Evolutionary conservation across 2,329 filamentous ascomycete species (phyloP).

Genomic region (Scytalidium lignicola): DNA sequence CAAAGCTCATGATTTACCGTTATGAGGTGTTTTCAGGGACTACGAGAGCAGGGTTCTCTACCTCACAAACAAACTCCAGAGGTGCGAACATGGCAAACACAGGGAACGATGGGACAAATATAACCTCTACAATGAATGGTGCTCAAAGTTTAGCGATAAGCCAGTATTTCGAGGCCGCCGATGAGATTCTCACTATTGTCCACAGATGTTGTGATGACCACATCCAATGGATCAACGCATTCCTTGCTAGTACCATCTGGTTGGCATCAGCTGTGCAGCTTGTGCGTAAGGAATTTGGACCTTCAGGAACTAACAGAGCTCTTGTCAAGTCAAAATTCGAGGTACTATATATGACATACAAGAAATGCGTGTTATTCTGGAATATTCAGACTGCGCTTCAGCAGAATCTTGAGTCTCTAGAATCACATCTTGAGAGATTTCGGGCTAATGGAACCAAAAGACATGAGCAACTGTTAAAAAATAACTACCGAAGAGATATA

Average conservation of each 20-base stretch:
- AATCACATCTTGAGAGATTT: conserved; percentile 9
- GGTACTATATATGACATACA: conserved; percentile 19
- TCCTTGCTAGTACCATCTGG: conserved; percentile 5
- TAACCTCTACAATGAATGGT: not conserved
- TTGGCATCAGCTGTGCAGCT: conserved; percentile 9
- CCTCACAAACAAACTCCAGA: too few species aligned
- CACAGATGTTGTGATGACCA: conserved; percentile 2
- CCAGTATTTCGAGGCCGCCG: conserved; percentile 3
- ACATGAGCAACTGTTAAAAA: too few species aligned
- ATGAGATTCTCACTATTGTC: conserved; percentile 2
- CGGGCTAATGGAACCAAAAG: too few species aligned
- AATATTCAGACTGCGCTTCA: conserved; percentile 20
- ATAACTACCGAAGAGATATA: too few species aligned
- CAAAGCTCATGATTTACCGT: conserved; percentile 5
- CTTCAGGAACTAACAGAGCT: not conserved
- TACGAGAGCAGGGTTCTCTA: too few species aligned
- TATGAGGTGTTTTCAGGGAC: conserved; percentile 15
- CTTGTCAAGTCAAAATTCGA: conserved; percentile 13
- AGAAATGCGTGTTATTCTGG: conserved; percentile 24
- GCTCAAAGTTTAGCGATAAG: conserved; percentile 9
- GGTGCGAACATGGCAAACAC: too few species aligned
- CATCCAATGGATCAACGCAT: conserved; percentile 3
- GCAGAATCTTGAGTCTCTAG: conserved; percentile 22
- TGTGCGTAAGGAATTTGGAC: conserved; percentile 4
- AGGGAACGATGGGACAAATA: too few species aligned